Evolutionary conservation across 495 filamentous ascomycete genomes (phyloP), one percentile per base, ranked within the genome.

Genomic region (Penicillium riverlandense): DNA sequence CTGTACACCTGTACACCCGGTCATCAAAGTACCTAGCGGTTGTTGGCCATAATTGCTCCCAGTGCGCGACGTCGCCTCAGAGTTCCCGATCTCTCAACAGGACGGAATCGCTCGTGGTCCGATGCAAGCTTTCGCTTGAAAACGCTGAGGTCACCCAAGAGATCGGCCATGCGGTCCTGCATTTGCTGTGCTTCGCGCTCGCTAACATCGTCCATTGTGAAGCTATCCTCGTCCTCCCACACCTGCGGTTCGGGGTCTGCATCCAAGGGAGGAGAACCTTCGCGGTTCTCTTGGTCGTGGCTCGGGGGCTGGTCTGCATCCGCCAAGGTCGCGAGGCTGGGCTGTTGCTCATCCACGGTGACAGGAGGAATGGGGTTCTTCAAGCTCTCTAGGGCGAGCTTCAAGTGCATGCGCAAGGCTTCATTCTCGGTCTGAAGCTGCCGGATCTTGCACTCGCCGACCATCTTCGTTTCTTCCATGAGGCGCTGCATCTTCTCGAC

Each of bases 401-500:
- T 85, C 37, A 99, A 63, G 58, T 97, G 94, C 48, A 87, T 71
- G 43, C 87, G 74, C 54, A 97, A 66, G 1, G 89, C 84, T 55
- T 96, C 92, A 42, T 94, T 96, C 70, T 97, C 86, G 3, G 80
- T 85, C 59, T 88, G 79, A 34, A 99, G 62, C 35, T 82, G 84
- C 29, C 85, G 75, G 47, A 99, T 95, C 73, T 95, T 95, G 69
- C 82, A 84, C 54, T 99, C 94, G 40, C 84, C 80, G 5, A 96
- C 83, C 61, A 92, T 79, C 34, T 81, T 79, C 29, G 77, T 81
- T 67, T 99, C 92, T 59, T 96, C 91, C 90, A 96, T 95, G 51
- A 90, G 72, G 34, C 88, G 80, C 63, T 96, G 90, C 81, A 99
- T 85, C 37, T 81, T 77, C 29, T 80, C 73, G 7, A 97, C 90